These are phyloP conservation scores for Yamadazyma sp. DNA, from an alignment of 1,139 yeast genomes.

Conservation along the genomic window DNA sequence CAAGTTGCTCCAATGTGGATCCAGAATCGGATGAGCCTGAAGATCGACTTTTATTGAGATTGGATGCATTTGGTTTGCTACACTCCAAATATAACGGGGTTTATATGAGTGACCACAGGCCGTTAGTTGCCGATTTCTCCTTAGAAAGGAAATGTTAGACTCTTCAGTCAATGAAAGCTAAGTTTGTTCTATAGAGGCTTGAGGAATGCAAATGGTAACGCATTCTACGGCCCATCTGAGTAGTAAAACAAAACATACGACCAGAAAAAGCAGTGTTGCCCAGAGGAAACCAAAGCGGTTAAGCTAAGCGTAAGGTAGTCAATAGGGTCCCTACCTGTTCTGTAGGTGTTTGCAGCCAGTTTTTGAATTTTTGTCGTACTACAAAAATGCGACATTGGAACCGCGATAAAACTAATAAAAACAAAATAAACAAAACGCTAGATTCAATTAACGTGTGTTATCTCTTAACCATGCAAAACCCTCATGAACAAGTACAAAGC, in stretches of 20 bases:
- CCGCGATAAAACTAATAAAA: not conserved
- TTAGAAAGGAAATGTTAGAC: slow-evolving; percentile 16
- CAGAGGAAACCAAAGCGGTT: too few relatives aligned
- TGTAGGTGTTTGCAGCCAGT: too few relatives aligned
- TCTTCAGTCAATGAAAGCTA: not conserved
- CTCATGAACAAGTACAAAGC: slow-evolving; percentile 84
- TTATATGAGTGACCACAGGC: slow-evolving; percentile 56
- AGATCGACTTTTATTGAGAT: slow-evolving; percentile 20
- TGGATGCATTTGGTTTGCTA: slow-evolving; percentile 42
- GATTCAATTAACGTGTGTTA: not conserved
- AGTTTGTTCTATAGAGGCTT: too few relatives aligned
- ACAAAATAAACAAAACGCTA: not conserved
- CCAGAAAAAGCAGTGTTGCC: too few relatives aligned
- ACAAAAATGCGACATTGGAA: not conserved
- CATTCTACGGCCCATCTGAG: too few relatives aligned
- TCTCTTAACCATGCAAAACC: slow-evolving; percentile 67
- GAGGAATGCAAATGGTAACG: too few relatives aligned
- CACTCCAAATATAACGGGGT: slow-evolving; percentile 45
- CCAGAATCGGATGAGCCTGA: slow-evolving; percentile 9
- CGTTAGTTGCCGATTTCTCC: slow-evolving; percentile 46
- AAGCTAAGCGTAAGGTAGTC: too few relatives aligned
- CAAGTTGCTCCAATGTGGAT: slow-evolving; percentile 18
- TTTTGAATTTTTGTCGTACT: not conserved
- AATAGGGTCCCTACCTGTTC: too few relatives aligned
- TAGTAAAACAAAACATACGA: too few relatives aligned